Percentiles rank a stretch among this genome's conserved stretches.
Conservation (phyloP, 495 filamentous ascomycete genomes). For the Jackrogersella minutella region DNA sequence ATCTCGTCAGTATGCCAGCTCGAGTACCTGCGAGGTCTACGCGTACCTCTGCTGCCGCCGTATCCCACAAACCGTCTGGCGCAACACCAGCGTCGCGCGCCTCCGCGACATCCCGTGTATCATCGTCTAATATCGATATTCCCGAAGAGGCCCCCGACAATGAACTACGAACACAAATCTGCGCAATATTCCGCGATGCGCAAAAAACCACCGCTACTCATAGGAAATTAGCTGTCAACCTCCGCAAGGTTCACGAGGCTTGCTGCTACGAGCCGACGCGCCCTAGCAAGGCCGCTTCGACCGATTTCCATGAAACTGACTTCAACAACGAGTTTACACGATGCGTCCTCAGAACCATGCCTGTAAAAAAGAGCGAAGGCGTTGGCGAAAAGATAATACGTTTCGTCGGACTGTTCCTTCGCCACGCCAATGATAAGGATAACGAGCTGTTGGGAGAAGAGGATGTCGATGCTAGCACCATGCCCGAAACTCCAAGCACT, state of each 20-base stretch:
- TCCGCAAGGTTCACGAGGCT: constrained; percentile 86
- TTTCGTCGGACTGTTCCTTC: constrained; percentile 86
- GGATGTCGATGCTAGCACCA: constrained; percentile 65
- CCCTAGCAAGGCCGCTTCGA: constrained; percentile 57
- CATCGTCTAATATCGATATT: constrained; percentile 69
- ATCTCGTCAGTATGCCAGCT: constrained; percentile 62
- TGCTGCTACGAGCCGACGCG: constrained; percentile 79
- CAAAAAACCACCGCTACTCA: constrained; percentile 89
- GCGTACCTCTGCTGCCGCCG: constrained; percentile 60
- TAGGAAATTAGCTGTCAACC: constrained; percentile 83
- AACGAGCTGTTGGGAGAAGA: constrained; percentile 59
- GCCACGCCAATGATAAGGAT: constrained; percentile 84
- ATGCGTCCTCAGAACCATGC: constrained; percentile 81
- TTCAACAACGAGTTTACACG: constrained; percentile 86
- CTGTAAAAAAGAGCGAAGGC: constrained; percentile 90
- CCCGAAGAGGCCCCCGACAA: constrained; percentile 77
- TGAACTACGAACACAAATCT: constrained; percentile 77
- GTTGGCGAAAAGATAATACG: constrained; percentile 85
- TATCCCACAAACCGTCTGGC: constrained; percentile 65
- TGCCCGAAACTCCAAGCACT: constrained; percentile 81
- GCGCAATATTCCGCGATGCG: constrained; percentile 82
- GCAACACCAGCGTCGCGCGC: constrained; percentile 59
- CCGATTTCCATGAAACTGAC: constrained; percentile 78
- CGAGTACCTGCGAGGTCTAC: constrained; percentile 62
- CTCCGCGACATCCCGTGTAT: constrained; percentile 66